Conservation (phyloP, 805 yeast genomes). For the Metschnikowia arizonensis region DNA sequence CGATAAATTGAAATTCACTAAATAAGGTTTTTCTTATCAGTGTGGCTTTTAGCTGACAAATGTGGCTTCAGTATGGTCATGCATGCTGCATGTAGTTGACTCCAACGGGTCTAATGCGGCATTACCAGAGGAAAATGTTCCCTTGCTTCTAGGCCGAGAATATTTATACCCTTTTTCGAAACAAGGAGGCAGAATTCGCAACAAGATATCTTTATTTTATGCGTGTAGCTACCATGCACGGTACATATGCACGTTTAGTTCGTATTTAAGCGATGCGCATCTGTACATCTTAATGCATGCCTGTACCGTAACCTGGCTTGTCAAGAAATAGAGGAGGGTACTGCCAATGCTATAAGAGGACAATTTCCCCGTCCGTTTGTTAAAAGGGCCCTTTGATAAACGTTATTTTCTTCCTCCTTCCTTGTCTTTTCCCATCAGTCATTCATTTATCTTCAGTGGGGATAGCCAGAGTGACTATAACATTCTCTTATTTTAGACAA, state of each 20-base stretch:
- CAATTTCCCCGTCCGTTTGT: background rate
- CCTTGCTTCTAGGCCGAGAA: conserved; percentile 3
- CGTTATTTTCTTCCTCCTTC: background rate
- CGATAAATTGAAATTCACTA: background rate
- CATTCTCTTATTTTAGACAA: background rate
- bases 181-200: background rate
- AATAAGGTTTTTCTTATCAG: background rate
- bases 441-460: background rate
- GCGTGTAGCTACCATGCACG: conserved; percentile 1
- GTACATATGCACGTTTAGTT: conserved; percentile 6
- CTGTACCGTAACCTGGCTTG: conserved; percentile 5
- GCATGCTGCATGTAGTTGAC: background rate
- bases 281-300: conserved; percentile 2
- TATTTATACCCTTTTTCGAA: background rate
- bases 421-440: background rate
- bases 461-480: background rate
- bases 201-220: background rate
- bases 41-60: background rate
- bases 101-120: conserved; percentile 3
- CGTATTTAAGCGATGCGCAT: conserved; percentile 2
- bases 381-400: background rate
- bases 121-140: background rate
- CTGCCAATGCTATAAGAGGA: conserved; percentile 3
- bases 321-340: background rate
- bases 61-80: background rate